Base-by-base conservation (phyloP, 129 eudicot genomes). In the Escallonia rubra region DNA sequence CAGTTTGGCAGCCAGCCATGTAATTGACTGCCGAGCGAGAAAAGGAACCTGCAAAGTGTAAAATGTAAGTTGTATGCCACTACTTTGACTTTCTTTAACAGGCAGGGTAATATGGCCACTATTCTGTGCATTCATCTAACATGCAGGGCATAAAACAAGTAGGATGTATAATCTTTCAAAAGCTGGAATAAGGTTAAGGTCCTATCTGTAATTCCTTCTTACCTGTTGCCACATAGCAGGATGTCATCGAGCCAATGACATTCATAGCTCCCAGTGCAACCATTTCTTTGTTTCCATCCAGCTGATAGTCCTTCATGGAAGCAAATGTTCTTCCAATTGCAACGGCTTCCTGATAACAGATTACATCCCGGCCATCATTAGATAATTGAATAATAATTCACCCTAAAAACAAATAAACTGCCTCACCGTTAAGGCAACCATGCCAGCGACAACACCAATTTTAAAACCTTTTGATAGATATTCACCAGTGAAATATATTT, bases 311-410 rank as follows among this genome's bases (percentile, higher is more conserved):
- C 69, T 86, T 89, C 94, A 86, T 81, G 56, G 88, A 60, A 68
- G 96, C 94, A 77, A 86, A 89, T 40, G 96, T 86, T 86, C 94
- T 86, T 61, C 96, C 96, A 13, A 89, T 89, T 12, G 96, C 96
- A 23, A 83, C 90, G 6, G 96, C 96, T 89, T 89, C 96, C 96
- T 86, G 73, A 55, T n/a, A 60, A 76, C 43, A 23, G 34, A 23
- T 23, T 23, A 23, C 34, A 23, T 23, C 34, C 34, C 34, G 34
- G 34, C 34, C 34, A 23, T 14, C 34, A 1, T 8, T 16, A 23
- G 13, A 6, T 16, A 53, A 34, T 1, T 51, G 14, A 61, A 49
- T 4, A 39, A 8, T 2, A 13, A 39, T 16, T 11, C 41, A 8
- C 16, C 59, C 23, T 3, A 53, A 73, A 52, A 41, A 39, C 34